Base-by-base conservation (phyloP, 179 eudicot genomes). In the Spinacia oleracea region DNA sequence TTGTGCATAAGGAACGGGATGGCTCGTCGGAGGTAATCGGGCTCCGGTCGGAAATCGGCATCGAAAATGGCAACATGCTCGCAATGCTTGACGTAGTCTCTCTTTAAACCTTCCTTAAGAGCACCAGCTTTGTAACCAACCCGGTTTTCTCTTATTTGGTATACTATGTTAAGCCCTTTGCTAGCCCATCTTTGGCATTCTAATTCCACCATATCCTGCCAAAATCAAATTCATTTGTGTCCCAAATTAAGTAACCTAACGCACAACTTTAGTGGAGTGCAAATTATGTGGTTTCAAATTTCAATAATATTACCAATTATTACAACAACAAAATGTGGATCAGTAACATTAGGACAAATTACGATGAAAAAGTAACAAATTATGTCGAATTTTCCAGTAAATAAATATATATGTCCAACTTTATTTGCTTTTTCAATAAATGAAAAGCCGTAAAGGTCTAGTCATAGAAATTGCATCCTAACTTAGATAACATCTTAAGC, bases 91-190 rank as follows among this genome's bases (percentile, higher is more conserved):
- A 92, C 94, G 42, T 92, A 92, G 62, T 85, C 89, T 27, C 86
- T 87, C 72, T 92, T 92, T 21, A 92, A 67, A 0, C 97, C 97
- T 85, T 92, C 94, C 70, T 92, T 92, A 3, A 92, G 89, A 8
- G 97, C 97, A 70, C 97, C 97, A 21, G 97, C 94, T 76, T 92
- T 92, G 88, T 92, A 92, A 51, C 97, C 97, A 42, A 78, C 93
- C 72, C 97, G 84, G 16, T 77, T 89, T 58, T 91, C 97, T 84
- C 97, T 84, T 67, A 91, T 89, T 88, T 92, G 94, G 84, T 92
- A 92, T 31, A 58, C 77, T 25, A 91, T 88, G 79, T 92, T 92
- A 7, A 91, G 18, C 5, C 97, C 97, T 70, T 92, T 92, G 84
- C 88, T 85, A 1, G 90, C 93, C 91, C 97, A 92, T 79, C 97